Evolutionary conservation across 768 basidiomycete genomes (phyloP), one percentile per base, ranked within the genome.

Genomic region (Baorangia bicolor): DNA sequence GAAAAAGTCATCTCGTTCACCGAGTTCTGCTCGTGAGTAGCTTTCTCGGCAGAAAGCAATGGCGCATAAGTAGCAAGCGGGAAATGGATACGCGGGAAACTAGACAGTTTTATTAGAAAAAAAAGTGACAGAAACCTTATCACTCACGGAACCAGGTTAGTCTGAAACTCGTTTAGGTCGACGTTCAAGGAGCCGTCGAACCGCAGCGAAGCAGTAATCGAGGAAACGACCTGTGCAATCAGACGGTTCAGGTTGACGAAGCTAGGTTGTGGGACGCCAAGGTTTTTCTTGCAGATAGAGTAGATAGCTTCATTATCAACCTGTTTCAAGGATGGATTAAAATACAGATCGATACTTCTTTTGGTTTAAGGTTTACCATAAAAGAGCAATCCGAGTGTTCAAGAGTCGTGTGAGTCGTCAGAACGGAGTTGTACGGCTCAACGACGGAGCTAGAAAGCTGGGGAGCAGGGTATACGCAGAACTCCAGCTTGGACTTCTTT

Each of bases 361-460:
- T 46, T 31, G 12, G 16, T 33, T 51, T 21, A 25, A 14, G 12
- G 51, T 50, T 48, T 60, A 89, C 97, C 96, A 99, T 98, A 83
- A 99, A 99, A 35, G 97, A 98, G 75, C 97, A 99, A 78, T 99
- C 97, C n/a, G 97, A 97, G 77, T 99, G 97, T 75, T 98, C 97
- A 55, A 98, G 87, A 53, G 97, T 98, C 40, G 97, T 98, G 75
- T 99, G 97, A 46, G 97, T 99, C 45, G 97, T 98, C 59, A 99
- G 81, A 50, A 97, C 90, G 1, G 91, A 90, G 82, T 99, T 99
- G 81, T 99, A 99, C 2, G 97, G 97, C 75, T 99, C 97, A 41
- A 99, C 97, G 58, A 98, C 90, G 34, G 96, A 98, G 77, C 88
- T 97, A 45, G 92, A 90, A 75, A 94, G 81, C 64, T 90, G 91